Evolutionary conservation across 129 eudicot species (phyloP), one percentile per base, ranked within the genome.

Genomic region (Chrysanthemum seticuspe): DNA sequence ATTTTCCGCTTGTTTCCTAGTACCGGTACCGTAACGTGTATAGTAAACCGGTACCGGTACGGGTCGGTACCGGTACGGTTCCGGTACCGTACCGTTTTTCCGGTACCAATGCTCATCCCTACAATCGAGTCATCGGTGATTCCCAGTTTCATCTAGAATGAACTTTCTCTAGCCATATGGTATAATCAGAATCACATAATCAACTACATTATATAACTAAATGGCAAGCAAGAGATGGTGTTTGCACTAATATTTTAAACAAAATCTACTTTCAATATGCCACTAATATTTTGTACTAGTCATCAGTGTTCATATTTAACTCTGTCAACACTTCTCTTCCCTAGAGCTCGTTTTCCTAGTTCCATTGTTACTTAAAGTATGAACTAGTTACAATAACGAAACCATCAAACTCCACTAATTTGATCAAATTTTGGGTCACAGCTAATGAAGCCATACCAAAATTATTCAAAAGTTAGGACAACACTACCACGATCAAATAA

Each of bases 401-500:
- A 9, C 49, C 11, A 56, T 40, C 19, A 5, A 70, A 70, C 14
- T 55, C 27, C 51, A 55, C 21, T 10, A 54, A 15, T 31, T 70
- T 48, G 21, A 54, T 70, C 64, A 70, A 70, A 54, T 10, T 5
- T 6, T 40, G 21, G 15, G 57, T 19, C 27, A 14, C 16, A 31
- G 47, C 60, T 15, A 58, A 44, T 13, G 25, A 40, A 49, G 10
- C 49, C 44, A 49, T 60, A 51, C 48, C 40, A 11, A 31, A 56
- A 36, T 15, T 16, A 13, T 21, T 47, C 44, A 23, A 7, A 45
- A 19, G 3, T 25, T 72, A 8, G 44, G 44, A 14, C 13, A 13
- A 18, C 29, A 44, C 65, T 52, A 65, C 23, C 29, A 44, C 65
- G 64, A 65, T 65, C 21, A 65, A 65, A 57, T 63, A 44, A 9